These are phyloP conservation scores for Epichloe hybrida DNA, from an alignment of 2,329 filamentous ascomycete species.

Conservation along the genomic window DNA sequence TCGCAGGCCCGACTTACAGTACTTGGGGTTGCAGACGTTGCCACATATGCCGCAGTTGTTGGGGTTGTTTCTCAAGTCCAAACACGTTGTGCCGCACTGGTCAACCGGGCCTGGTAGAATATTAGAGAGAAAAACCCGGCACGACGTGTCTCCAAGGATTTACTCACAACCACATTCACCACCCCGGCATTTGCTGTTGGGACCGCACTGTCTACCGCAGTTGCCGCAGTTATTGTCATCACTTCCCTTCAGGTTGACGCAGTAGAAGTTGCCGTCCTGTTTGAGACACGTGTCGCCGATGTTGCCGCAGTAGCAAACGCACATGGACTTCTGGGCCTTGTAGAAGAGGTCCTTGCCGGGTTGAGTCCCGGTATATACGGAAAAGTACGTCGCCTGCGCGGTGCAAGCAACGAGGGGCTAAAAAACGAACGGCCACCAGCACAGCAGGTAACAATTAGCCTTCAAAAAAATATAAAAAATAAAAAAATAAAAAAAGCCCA, in stretches of 20 bases:
- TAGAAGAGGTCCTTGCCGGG: background rate
- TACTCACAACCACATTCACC: background rate
- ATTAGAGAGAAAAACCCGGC: background rate
- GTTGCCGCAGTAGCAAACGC: background rate
- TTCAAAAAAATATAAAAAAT: too few species aligned
- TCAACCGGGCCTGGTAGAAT: background rate
- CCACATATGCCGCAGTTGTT: conserved; percentile 1
- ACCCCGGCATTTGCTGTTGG: background rate
- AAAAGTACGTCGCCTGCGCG: background rate
- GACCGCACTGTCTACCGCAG: background rate
- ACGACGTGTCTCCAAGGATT: background rate
- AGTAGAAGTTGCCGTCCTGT: background rate
- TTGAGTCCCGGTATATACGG: background rate
- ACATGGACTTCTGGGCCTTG: background rate
- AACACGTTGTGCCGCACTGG: background rate
- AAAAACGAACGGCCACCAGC: background rate
- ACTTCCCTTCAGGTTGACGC: background rate
- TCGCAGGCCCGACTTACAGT: background rate
- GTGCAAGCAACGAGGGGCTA: background rate
- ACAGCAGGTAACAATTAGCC: too few species aligned
- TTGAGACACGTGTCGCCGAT: background rate
- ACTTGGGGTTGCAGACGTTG: background rate
- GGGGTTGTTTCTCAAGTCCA: background rate
- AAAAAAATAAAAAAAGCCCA: too few species aligned
- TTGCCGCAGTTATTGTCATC: background rate